Evolutionary conservation across 345 rosid genomes (phyloP).

Genomic region (Linum tenue): DNA sequence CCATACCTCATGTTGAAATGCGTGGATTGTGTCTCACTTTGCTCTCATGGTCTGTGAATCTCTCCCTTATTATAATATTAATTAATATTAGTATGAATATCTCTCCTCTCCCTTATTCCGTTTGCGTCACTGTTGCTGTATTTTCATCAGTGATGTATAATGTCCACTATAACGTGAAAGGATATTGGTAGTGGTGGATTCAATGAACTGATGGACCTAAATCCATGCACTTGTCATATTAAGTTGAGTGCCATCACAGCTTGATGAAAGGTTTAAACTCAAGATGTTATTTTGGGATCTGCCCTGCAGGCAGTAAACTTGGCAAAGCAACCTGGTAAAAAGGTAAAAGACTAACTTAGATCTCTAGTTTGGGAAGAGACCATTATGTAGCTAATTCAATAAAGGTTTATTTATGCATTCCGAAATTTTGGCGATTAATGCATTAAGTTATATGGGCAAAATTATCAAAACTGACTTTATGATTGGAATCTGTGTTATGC

Average conservation of each 20-base stretch:
- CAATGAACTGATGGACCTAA: background rate
- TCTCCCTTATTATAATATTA: background rate
- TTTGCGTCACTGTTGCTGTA: background rate
- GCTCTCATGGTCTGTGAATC: background rate
- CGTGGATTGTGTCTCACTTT: too few relatives aligned
- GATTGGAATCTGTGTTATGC: conserved; percentile 11
- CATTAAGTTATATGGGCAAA: background rate
- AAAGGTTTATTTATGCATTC: too few relatives aligned
- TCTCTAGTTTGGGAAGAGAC: too few relatives aligned
- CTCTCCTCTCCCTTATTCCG: too few relatives aligned
- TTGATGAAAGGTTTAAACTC: background rate
- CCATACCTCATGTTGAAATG: too few relatives aligned
- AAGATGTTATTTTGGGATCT: background rate
- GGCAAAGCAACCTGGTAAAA: background rate
- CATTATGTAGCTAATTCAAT: too few relatives aligned
- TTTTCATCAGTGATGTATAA: background rate
- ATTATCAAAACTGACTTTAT: background rate
- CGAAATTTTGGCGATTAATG: too few relatives aligned
- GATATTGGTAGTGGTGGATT: background rate
- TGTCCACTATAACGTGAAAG: background rate
- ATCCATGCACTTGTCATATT: background rate
- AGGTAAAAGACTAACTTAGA: background rate
- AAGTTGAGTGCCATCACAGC: background rate
- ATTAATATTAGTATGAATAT: too few relatives aligned
- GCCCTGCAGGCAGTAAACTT: background rate